phyloP scores from a whole-genome alignment of 129 eudicot genomes.

The Daucus carota region DNA sequence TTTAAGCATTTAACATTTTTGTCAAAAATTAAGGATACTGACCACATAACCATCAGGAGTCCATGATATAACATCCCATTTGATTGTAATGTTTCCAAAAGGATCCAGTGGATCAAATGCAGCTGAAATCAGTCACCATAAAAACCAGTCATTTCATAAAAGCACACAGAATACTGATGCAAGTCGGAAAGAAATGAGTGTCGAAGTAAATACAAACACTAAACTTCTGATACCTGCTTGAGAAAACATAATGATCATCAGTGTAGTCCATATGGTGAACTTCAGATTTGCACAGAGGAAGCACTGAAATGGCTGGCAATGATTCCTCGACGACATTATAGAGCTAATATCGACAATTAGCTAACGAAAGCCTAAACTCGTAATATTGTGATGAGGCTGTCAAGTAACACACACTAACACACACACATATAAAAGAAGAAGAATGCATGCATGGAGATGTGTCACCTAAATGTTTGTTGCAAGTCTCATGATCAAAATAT shows the following conservation, averaged over 20 bases:
- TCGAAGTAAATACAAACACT: neutral
- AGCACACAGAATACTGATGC: neutral
- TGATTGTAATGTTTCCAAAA: constrained; percentile 70
- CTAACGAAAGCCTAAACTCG: neutral
- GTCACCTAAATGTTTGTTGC: constrained; percentile 3
- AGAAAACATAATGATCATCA: constrained; percentile 27
- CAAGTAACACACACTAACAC: neutral
- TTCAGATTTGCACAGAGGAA: neutral
- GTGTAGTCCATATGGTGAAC: constrained; percentile 29
- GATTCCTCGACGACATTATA: constrained; percentile 8
- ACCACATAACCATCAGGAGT: constrained; percentile 82
- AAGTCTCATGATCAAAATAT: neutral
- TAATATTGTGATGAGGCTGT: neutral
- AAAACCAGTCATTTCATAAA: neutral
- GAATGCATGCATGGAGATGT: constrained; percentile 8
- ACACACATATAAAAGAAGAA: neutral
- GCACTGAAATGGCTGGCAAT: neutral
- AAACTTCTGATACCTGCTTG: constrained; percentile 33
- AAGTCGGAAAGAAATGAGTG: neutral
- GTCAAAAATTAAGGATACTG: no score
- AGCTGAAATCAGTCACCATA: constrained; percentile 21
- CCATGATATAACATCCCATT: constrained; percentile 85
- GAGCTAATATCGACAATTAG: neutral
- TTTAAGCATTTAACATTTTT: no score
- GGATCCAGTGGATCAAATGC: constrained; percentile 86